Percentiles rank a stretch among this genome's conserved stretches.
These are phyloP conservation scores for Saccharomycopsis crataegensis DNA, from an alignment of 1,139 yeast species.

Conservation along the genomic window DNA sequence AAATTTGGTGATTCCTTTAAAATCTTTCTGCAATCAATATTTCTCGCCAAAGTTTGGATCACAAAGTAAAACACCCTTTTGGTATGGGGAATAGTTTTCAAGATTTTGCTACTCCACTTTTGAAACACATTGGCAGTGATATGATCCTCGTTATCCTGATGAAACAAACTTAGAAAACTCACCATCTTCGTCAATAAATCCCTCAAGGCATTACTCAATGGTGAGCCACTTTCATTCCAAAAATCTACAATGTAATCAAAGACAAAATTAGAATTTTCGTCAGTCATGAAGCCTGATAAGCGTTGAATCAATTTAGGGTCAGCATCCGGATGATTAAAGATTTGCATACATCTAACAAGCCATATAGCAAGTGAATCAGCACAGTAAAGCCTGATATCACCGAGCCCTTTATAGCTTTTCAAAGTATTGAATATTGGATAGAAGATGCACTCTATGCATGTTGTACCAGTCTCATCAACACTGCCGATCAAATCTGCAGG, in stretches of 20 bases:
- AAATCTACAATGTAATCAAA: slow-evolving; percentile 56
- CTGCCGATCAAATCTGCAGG: slow-evolving; percentile 4
- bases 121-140: slow-evolving; percentile 23
- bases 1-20: slow-evolving; percentile 39
- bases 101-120: slow-evolving; percentile 39
- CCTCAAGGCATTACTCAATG: slow-evolving; percentile 59
- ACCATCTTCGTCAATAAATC: slow-evolving; percentile 51
- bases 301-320: neutral
- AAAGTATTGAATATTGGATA: slow-evolving; percentile 22
- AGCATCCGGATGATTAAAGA: slow-evolving; percentile 13
- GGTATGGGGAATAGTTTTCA: slow-evolving; percentile 36
- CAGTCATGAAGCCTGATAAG: slow-evolving; percentile 17
- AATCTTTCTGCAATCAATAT: slow-evolving; percentile 36
- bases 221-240: slow-evolving; percentile 66
- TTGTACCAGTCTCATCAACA: neutral
- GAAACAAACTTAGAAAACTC: slow-evolving; percentile 27
- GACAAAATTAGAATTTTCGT: slow-evolving; percentile 31
- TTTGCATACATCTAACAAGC: slow-evolving; percentile 46
- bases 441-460: slow-evolving; percentile 18
- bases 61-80: slow-evolving; percentile 55
- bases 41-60: slow-evolving; percentile 47
- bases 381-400: slow-evolving; percentile 33
- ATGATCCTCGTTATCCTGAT: neutral
- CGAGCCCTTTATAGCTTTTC: slow-evolving; percentile 21
- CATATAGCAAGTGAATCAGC: slow-evolving; percentile 62